A percentile compares a stretch with the other conserved stretches of the same genome.
These are phyloP conservation scores for Zopfochytrium polystomum DNA, from an alignment of 371 early-diverging fungal species.

Conservation along the genomic window DNA sequence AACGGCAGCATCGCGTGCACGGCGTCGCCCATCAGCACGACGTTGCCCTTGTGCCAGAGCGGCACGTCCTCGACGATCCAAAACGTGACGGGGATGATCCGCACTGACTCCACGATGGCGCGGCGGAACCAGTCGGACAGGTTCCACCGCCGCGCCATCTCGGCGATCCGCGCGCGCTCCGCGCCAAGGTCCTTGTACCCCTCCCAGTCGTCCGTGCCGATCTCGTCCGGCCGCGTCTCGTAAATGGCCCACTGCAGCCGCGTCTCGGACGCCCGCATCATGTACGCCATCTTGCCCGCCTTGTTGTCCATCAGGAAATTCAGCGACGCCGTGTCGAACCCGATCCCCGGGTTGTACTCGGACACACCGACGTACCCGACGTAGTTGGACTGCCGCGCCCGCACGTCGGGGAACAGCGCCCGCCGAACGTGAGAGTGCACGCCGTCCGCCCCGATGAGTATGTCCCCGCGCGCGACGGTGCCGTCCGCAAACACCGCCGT, in stretches of 20 bases:
- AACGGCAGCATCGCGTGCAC: slow-evolving; percentile 36
- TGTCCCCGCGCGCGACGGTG: slow-evolving; percentile 15
- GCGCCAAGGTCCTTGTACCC: slow-evolving; percentile 11
- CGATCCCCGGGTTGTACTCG: slow-evolving; percentile 3
- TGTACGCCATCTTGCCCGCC: background rate
- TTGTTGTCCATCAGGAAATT: slow-evolving; percentile 11
- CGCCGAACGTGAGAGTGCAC: slow-evolving; percentile 6
- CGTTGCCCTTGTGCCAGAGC: slow-evolving; percentile 15
- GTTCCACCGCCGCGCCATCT: slow-evolving; percentile 5
- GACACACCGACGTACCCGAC: slow-evolving; percentile 13
- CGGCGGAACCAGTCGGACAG: background rate
- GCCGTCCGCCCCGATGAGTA: slow-evolving; percentile 32
- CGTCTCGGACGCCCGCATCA: slow-evolving; percentile 1
- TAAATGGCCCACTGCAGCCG: background rate
- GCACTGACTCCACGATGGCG: background rate
- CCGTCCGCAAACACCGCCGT: slow-evolving; percentile 23
- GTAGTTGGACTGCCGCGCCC: slow-evolving; percentile 3
- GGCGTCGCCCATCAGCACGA: slow-evolving; percentile 30
- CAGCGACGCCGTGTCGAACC: background rate
- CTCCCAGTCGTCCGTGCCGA: background rate
- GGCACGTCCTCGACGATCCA: slow-evolving; percentile 5
- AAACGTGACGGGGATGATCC: slow-evolving; percentile 10
- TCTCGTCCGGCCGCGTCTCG: background rate
- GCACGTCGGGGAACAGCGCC: background rate
- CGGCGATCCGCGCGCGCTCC: slow-evolving; percentile 2